Evolutionary conservation across 805 yeast species (phyloP).

Genomic region (Candida andamanensis): DNA sequence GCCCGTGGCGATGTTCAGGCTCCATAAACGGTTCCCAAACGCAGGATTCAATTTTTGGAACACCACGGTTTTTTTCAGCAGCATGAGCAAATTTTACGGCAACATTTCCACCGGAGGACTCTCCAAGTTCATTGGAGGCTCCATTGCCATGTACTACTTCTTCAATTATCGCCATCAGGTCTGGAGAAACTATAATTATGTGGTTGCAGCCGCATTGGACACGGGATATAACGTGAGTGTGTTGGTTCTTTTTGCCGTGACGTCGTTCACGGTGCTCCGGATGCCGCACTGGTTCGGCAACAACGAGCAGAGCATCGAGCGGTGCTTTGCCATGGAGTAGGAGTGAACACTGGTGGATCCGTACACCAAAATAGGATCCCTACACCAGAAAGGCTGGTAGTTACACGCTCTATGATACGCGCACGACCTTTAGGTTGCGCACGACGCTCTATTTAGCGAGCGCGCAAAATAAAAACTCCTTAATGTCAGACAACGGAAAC

Average conservation of each 20-base stretch:
- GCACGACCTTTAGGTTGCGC: too few relatives aligned
- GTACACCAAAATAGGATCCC: too few relatives aligned
- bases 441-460: too few relatives aligned
- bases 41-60: constrained; percentile 36
- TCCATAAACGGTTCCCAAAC: constrained; percentile 24
- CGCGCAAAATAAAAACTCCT: too few relatives aligned
- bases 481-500: too few relatives aligned
- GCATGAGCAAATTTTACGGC: constrained; percentile 45
- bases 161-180: constrained; percentile 31
- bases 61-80: constrained; percentile 45
- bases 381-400: too few relatives aligned
- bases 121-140: constrained; percentile 45
- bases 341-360: too few relatives aligned
- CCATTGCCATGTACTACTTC: constrained; percentile 43
- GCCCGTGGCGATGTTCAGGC: constrained; percentile 28
- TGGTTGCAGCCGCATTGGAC: constrained; percentile 48
- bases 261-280: constrained; percentile 17
- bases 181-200: constrained; percentile 44
- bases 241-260: constrained; percentile 33
- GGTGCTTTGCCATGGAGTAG: constrained; percentile 40
- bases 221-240: constrained; percentile 45
- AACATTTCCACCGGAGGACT: constrained; percentile 46
- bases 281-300: constrained; percentile 51
- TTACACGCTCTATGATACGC: too few relatives aligned
- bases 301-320: constrained; percentile 36